A percentile compares a stretch with the other conserved stretches of the same genome.
Evolutionary conservation across 768 basidiomycete genomes (phyloP).

Genomic region (Lentinula detonsa): DNA sequence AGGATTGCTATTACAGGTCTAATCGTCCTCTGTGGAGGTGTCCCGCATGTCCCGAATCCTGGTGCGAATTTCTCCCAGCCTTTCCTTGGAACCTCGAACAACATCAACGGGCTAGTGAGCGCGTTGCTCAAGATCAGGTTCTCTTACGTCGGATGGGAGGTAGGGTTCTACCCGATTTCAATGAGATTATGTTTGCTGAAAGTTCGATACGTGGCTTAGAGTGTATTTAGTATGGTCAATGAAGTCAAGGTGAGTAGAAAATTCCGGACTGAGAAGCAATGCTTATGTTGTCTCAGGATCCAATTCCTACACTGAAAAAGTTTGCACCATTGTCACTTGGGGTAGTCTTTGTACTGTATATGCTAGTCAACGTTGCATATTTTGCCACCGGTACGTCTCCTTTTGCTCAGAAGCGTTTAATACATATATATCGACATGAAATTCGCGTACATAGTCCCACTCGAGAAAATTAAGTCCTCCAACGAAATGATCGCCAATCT

Average conservation of each 20-base stretch:
- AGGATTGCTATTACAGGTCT: slow-evolving; percentile 42
- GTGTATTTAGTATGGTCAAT: not conserved
- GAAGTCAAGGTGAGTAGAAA: slow-evolving; percentile 20
- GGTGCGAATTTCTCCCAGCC: not conserved
- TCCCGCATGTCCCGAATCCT: not conserved
- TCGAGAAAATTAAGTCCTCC: slow-evolving; percentile 52
- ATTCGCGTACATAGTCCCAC: slow-evolving; percentile 47
- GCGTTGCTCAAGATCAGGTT: slow-evolving; percentile 28
- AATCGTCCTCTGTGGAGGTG: slow-evolving; percentile 25
- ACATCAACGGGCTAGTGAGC: slow-evolving; percentile 7
- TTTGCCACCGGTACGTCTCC: slow-evolving; percentile 59
- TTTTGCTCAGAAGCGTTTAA: slow-evolving; percentile 15
- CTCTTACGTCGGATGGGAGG: slow-evolving; percentile 24
- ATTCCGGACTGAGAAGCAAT: slow-evolving; percentile 66
- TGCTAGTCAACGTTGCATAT: slow-evolving; percentile 57
- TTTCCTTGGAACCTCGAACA: not conserved
- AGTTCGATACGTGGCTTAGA: slow-evolving; percentile 26
- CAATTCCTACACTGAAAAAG: slow-evolving; percentile 53
- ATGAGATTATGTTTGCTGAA: slow-evolving; percentile 33
- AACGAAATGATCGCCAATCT: slow-evolving; percentile 48
- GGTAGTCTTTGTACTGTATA: slow-evolving; percentile 48
- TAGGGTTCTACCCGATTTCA: slow-evolving; percentile 26
- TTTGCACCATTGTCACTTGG: slow-evolving; percentile 58
- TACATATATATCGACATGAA: not conserved
- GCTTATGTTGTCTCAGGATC: slow-evolving; percentile 48